Conservation (phyloP, 192 early-diverging fungal genomes). For the Rhizophlyctis rosea region DNA sequence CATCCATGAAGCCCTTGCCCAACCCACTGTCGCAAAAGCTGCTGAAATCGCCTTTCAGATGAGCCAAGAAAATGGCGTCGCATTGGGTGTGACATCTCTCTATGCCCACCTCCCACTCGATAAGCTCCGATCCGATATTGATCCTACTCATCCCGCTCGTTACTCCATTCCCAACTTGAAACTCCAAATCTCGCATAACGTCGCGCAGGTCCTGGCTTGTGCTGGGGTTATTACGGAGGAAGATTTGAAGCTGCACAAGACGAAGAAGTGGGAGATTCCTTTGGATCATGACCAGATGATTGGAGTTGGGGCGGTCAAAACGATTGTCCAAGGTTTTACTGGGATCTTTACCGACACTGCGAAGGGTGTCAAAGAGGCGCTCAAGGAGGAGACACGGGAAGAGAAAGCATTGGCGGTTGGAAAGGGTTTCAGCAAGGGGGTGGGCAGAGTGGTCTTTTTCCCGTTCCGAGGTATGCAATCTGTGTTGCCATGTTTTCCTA, state of each 20-base stretch:
- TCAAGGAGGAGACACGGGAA: neutral
- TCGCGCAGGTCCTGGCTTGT: neutral
- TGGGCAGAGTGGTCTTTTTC: conserved; percentile 3
- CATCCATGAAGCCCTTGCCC: neutral
- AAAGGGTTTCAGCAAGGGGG: neutral
- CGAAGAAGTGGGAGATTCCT: neutral
- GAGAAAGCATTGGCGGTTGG: neutral
- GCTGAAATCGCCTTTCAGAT: neutral
- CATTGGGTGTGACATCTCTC: neutral
- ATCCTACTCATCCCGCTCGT: neutral
- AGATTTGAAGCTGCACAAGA: neutral
- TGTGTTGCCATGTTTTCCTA: neutral
- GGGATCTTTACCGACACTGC: conserved; percentile 2
- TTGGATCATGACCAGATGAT: neutral
- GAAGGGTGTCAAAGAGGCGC: neutral
- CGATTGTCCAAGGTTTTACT: neutral
- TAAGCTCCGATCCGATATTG: neutral
- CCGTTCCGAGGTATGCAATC: conserved; percentile 3
- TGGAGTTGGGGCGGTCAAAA: neutral
- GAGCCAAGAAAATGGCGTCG: conserved; percentile 4
- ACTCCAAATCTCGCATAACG: neutral
- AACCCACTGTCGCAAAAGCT: neutral
- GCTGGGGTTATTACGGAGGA: neutral
- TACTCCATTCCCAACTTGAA: neutral
- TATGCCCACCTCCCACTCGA: conserved; percentile 1